Base-by-base conservation (phyloP, 352 stramenopile species). In the Phytophthora europaea region DNA sequence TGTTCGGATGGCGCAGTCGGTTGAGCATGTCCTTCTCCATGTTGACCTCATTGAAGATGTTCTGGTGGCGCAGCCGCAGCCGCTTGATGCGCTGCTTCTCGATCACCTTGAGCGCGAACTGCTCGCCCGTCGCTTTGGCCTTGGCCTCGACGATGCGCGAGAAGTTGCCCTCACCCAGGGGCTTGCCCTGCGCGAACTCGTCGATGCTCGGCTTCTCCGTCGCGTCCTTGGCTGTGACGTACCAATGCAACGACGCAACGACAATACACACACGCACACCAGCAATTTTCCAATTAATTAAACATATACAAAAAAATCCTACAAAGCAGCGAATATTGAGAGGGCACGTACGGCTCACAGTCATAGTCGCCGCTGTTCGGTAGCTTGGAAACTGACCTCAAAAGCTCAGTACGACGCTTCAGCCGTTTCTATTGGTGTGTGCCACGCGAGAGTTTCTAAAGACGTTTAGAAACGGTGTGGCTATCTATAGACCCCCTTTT, bases 1-100 rank as follows among this genome's bases (percentile, higher is more conserved):
- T 94, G 75, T 97, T 97, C 10, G 94, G 87, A 70, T 99, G 96
- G 52, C 78, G 79, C 58, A 97, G 80, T 57, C 76, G 81, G 72
- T 95, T 97, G 31, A 98, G 90, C 68, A 98, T 94, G 22, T 98
- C 82, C 76, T 98, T 97, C 84, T 99, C 98, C 97, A 99, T 99
- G 54, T 97, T 86, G 72, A 99, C 98, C 83, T 99, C 98, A 81
- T 99, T 99, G 78, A 98, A 97, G 12, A 99, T 97, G 77, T 99
- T 99, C 45, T 94, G 93, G 82, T 99, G 98, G 65, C 98, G 94
- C 45, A 94, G 76, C 68, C 89, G 89, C 57, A 98, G 76, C 4
- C 91, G 84, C 65, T 95, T 94, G 43, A 97, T 87, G 62, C 90
- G 87, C 69, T 92, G 79, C 76, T 97, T 98, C 68, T 98, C 92